Percentiles rank a stretch among this genome's conserved stretches.
Conservation (phyloP, 1,139 yeast genomes). For the Lodderomyces margitis region DNA sequence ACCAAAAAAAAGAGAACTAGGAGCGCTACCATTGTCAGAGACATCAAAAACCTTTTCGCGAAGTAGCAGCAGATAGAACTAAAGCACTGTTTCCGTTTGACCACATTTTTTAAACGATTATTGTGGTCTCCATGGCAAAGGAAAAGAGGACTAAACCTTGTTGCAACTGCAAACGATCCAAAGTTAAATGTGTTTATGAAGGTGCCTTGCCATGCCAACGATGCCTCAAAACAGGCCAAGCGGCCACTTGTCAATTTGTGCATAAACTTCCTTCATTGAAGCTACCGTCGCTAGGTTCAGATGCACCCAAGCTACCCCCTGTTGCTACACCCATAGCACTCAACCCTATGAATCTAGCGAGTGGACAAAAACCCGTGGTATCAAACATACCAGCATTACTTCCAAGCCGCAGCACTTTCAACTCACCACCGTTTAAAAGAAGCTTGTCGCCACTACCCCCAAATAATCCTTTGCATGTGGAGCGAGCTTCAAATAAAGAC, state of each 20-base stretch:
- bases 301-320: conserved; percentile 1
- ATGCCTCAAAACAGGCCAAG: conserved; percentile 51
- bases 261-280: conserved; percentile 49
- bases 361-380: background rate
- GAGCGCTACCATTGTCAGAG: background rate
- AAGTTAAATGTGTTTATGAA: conserved; percentile 58
- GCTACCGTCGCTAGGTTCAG: conserved; percentile 27
- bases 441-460: background rate
- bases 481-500: conserved; percentile 8
- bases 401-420: background rate
- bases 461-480: background rate
- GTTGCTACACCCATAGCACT: conserved; percentile 3
- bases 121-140: conserved; percentile 36
- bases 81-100: no score
- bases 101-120: no score
- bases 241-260: conserved; percentile 51
- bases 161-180: conserved; percentile 59
- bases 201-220: conserved; percentile 55
- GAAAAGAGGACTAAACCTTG: conserved; percentile 61
- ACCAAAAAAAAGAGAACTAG: conserved; percentile 1
- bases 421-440: background rate
- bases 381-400: background rate
- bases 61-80: no score
- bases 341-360: background rate
- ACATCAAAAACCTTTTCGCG: background rate